A percentile compares a stretch with the other conserved stretches of the same genome.
phyloP scores from a whole-genome alignment of 768 basidiomycete species.

The Exsudoporus frostii region DNA sequence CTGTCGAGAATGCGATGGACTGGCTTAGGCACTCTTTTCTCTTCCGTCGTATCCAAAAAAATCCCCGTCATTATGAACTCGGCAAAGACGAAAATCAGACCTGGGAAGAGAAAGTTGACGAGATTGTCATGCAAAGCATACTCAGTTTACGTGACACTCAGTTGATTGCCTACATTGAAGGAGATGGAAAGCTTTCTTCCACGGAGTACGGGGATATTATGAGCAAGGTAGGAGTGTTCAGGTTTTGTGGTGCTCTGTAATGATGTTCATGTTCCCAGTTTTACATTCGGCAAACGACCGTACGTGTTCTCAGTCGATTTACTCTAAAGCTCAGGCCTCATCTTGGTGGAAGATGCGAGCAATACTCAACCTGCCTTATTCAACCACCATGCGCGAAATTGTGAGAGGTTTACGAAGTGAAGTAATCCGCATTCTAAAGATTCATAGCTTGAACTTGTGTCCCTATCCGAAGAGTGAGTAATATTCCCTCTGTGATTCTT shows the following conservation, averaged over 20 bases:
- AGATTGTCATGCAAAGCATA: constrained; percentile 69
- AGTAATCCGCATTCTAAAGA: constrained; percentile 3
- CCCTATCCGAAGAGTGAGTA: constrained; percentile 63
- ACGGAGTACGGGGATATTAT: constrained; percentile 84
- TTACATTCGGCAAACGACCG: constrained; percentile 71
- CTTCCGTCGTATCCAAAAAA: constrained; percentile 79
- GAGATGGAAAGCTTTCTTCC: constrained; percentile 46
- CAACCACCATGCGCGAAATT: constrained; percentile 60
- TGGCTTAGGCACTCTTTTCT: constrained; percentile 90
- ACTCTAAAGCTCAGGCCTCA: background rate
- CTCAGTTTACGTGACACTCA: constrained; percentile 55
- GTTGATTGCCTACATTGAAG: constrained; percentile 48
- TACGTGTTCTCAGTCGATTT: constrained; percentile 26
- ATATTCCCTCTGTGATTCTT: background rate
- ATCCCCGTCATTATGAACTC: constrained; percentile 73
- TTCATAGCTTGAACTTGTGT: constrained; percentile 60
- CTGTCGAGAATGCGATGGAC: constrained; percentile 62
- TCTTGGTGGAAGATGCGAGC: constrained; percentile 54
- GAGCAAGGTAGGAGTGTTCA: constrained; percentile 60
- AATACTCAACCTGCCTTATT: constrained; percentile 56
- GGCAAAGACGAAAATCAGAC: constrained; percentile 52
- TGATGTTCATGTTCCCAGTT: constrained; percentile 44
- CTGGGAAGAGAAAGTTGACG: constrained; percentile 71
- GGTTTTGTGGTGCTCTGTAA: background rate
- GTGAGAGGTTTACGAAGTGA: constrained; percentile 39